Conservation (phyloP, 352 stramenopile species). For the Phytophthora cactorum region DNA sequence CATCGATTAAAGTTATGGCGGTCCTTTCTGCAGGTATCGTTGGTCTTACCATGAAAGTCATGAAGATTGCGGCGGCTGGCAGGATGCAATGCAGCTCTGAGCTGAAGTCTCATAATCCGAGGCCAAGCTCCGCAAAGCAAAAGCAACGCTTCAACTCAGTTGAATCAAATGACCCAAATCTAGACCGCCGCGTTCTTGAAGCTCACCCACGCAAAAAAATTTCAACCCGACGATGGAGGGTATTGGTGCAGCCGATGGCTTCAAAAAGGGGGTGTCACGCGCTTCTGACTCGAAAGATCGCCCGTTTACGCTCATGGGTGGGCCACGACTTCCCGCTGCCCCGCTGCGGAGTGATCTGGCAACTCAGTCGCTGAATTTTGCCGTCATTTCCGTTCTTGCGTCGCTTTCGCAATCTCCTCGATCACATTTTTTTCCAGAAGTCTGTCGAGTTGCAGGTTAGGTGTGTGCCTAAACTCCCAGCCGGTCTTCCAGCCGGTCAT, state of each 20-base stretch:
- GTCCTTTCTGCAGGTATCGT: not conserved
- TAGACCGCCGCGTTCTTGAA: not conserved
- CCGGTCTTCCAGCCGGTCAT: constrained; percentile 22
- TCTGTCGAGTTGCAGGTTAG: constrained; percentile 3
- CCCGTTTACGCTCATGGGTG: constrained; percentile 15
- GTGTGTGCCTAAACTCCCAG: constrained; percentile 1
- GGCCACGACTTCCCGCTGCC: constrained; percentile 13
- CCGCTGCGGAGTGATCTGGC: constrained; percentile 8
- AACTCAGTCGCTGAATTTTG: not conserved
- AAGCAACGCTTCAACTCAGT: not conserved
- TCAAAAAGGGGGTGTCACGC: constrained; percentile 21
- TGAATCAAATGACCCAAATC: not conserved
- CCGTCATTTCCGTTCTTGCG: constrained; percentile 32
- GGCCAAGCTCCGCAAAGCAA: not conserved
- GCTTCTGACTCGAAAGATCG: constrained; percentile 14
- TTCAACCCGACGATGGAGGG: constrained; percentile 24
- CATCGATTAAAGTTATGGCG: not conserved
- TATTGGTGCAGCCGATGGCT: constrained; percentile 23
- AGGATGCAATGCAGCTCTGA: not conserved
- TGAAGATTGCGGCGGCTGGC: not conserved
- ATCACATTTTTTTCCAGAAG: not conserved
- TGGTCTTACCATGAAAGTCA: not conserved
- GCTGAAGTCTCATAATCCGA: constrained; percentile 1
- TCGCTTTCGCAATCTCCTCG: constrained; percentile 6
- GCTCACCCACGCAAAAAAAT: not conserved